Evolutionary conservation across 768 basidiomycete genomes (phyloP), one percentile per base, ranked within the genome.

Genomic region (Suillus luteus): DNA sequence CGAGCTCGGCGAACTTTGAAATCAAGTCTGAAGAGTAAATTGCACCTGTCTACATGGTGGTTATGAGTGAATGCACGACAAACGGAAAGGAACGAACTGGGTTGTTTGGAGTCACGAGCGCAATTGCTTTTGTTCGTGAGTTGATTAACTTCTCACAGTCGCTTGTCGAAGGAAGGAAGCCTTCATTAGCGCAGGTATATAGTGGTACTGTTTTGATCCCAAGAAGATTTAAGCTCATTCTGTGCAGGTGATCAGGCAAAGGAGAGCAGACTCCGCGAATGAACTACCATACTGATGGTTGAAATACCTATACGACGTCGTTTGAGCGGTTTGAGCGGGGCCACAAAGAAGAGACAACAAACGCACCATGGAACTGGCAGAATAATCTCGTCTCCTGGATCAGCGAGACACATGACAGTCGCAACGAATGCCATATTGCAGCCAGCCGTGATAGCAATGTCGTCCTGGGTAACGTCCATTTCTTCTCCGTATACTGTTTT

Each of bases 31-130:
- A 81, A 0, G 88, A 73, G 68, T 93, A 93, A 1, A 83, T 83
- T 0, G 88, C 85, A 6, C 93, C 93, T 0, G 91, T 93, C 82
- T 89, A 62, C 12, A 12, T 33, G 14, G 5, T 40, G 12, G 58
- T 46, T 33, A 38, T 33, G 24, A 44, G 35, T 63, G 14, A 31
- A 15, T 7, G 35, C 31, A 57, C 15, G 48, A 52, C 33, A 48
- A 40, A 6, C 51, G 31, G 17, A 41, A 51, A 54, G 54, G 31
- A 35, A 69, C 81, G 51, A 58, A 89, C 87, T 0, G 89, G 90
- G 67, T 93, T 93, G 66, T 91, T 92, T 10, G 91, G 91, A 0
- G 89, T 85, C 41, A 93, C 87, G 1, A 95, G 83, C 5, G 86
- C 83, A 52, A 95, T 90, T 0, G 90, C 91, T 58, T 81, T 82